Evolutionary conservation across 805 yeast genomes (phyloP).

Genomic region (Zygotorulaspora sp.): DNA sequence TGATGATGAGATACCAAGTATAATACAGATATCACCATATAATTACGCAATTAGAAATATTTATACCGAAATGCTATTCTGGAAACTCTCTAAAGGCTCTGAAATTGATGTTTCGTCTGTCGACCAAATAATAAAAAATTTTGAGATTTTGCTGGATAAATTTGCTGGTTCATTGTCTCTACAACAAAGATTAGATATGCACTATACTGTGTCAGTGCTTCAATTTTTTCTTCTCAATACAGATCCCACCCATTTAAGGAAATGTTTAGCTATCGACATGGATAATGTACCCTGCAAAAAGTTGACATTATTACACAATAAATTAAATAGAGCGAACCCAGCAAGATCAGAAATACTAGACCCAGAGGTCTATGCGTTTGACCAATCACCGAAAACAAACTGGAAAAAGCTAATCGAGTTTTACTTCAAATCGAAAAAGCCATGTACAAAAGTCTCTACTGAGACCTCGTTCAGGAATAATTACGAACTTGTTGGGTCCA

Average conservation of each 20-base stretch:
- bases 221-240: constrained; percentile 50
- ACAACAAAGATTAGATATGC: constrained; percentile 27
- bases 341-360: constrained; percentile 41
- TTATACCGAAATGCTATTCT: constrained; percentile 18
- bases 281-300: constrained; percentile 59
- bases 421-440: constrained; percentile 41
- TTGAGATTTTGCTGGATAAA: constrained; percentile 29
- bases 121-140: constrained; percentile 20
- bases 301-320: constrained; percentile 49
- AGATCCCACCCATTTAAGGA: constrained; percentile 50
- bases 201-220: constrained; percentile 34
- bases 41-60: constrained; percentile 35
- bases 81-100: constrained; percentile 23
- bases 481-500: constrained; percentile 14
- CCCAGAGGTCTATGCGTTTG: constrained; percentile 40
- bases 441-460: constrained; percentile 27
- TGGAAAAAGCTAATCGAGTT: constrained; percentile 38
- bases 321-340: constrained; percentile 37
- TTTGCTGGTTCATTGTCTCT: constrained; percentile 25
- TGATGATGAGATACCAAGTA: constrained; percentile 31
- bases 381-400: constrained; percentile 27
- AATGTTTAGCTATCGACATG: constrained; percentile 73
- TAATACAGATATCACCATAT: constrained; percentile 43
- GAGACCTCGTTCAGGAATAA: constrained; percentile 17
- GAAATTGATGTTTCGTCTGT: constrained; percentile 28